Evolutionary conservation across 2,329 filamentous ascomycete species (phyloP), one percentile per base, ranked within the genome.

Genomic region (Talaromyces sp.): DNA sequence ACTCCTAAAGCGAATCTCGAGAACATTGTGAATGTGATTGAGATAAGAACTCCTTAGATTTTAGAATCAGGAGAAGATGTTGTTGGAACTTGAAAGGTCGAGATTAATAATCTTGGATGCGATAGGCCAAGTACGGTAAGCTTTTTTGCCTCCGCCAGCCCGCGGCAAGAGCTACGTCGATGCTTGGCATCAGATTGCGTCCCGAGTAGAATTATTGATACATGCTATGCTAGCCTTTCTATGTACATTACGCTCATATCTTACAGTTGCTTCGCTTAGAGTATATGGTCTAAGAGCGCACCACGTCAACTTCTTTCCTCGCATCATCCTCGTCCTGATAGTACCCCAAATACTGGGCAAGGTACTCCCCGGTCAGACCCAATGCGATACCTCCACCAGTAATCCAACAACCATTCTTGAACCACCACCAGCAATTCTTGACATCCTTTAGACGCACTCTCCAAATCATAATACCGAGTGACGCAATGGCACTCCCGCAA

Each of bases 361-460:
- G 67, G 72, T 88, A 89, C 67, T 89, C 86, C 13, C 80, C 81
- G 40, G 82, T 71, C 67, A 88, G 73, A 3, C 86, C 86, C 36
- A 84, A 64, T 17, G 83, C 80, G 63, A 89, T 86, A 1, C 80
- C 84, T 19, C 86, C 86, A 25, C 86, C 86, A 19, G 86, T 88
- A 66, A 88, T 79, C 80, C 85, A 86, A 45, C 84, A 86, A 27
- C 86, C 86, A 64, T 86, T 84, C 65, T 81, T 84, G 70, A 89
- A 89, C 86, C 86, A 89, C 81, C 84, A 86, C 84, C 86, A 88
- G 70, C 86, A 88, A 70, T 86, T 82, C 68, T 78, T 77, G 58
- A 86, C 84, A 61, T 82, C 83, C 66, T 86, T 83, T 67, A 89
- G 71, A 63, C 83, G 81, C 31, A 88, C 86, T 66, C 79, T 82